Percentiles rank a stretch among this genome's conserved stretches.
These are phyloP conservation scores for Eruca vesicaria DNA, from an alignment of 441 rosid species.

Conservation along the genomic window DNA sequence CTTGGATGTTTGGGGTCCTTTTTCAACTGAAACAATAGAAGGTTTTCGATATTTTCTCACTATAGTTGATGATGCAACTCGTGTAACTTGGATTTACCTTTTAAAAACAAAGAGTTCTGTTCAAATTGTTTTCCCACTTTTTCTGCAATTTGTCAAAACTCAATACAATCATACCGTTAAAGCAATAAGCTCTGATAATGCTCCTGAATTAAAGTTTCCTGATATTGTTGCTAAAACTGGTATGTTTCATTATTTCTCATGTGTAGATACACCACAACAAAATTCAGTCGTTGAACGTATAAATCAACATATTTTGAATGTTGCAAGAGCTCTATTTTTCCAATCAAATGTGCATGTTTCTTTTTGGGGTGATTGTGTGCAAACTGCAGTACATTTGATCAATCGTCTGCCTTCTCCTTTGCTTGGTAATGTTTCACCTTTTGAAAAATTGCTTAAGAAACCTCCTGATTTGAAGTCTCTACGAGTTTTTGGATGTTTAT, in stretches of 20 bases:
- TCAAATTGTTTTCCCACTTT: not conserved
- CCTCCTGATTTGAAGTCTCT: not conserved
- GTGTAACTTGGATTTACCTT: not conserved
- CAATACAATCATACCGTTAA: not conserved
- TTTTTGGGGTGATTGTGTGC: not conserved
- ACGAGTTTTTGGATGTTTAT: not conserved
- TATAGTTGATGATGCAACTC: not conserved
- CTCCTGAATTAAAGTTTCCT: not conserved
- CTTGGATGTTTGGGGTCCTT: not conserved
- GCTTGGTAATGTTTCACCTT: not conserved
- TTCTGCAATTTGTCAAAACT: not conserved
- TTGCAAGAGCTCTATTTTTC: not conserved
- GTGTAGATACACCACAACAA: not conserved
- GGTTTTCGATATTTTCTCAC: not conserved
- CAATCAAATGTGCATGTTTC: not conserved
- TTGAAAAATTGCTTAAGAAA: not conserved
- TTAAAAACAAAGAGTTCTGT: not conserved
- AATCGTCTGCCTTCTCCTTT: not conserved
- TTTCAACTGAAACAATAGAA: not conserved
- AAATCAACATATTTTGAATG: not conserved
- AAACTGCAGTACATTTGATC: not conserved
- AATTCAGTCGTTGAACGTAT: not conserved
- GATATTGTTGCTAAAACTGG: not conserved
- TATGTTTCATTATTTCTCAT: not conserved
- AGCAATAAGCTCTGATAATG: not conserved